Conservation (phyloP, 2,329 filamentous ascomycete genomes). For the Sporothrix protearum region DNA sequence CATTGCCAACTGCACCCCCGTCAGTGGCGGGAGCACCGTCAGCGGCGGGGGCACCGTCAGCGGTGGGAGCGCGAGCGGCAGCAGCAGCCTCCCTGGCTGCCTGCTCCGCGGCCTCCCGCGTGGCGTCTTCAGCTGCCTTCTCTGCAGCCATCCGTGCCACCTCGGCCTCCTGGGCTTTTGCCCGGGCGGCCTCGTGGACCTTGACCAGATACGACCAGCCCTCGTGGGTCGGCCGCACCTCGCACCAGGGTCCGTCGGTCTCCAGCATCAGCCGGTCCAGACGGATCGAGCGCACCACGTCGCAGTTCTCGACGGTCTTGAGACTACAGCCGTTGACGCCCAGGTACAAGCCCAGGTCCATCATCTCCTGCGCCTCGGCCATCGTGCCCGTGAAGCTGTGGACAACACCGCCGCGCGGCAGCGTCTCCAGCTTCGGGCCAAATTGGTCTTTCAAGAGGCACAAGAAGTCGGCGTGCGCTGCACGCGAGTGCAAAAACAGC, state of each 20-base stretch:
- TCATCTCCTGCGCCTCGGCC: conserved; percentile 77
- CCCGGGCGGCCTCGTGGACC: conserved; percentile 32
- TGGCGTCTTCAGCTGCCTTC: conserved; percentile 18
- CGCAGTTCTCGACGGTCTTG: conserved; percentile 89
- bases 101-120: conserved; percentile 28
- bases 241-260: conserved; percentile 97
- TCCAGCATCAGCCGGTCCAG: conserved; percentile 85
- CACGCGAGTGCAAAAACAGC: conserved; percentile 87
- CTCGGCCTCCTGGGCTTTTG: conserved; percentile 22
- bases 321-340: conserved; percentile 96
- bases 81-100: conserved; percentile 4
- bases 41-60: neutral
- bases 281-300: conserved; percentile 74
- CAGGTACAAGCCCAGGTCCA: conserved; percentile 74
- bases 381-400: conserved; percentile 91
- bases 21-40: neutral
- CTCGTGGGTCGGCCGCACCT: conserved; percentile 85
- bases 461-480: conserved; percentile 82
- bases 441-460: conserved; percentile 59
- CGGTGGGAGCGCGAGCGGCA: neutral
- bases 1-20: neutral
- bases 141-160: conserved; percentile 25
- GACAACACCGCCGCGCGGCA: conserved; percentile 74
- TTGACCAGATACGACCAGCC: conserved; percentile 65
- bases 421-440: conserved; percentile 56